A percentile compares a stretch with the other conserved stretches of the same genome.
These are phyloP conservation scores for Akanthomyces muscarius DNA, from an alignment of 2,329 filamentous ascomycete species.

Conservation along the genomic window DNA sequence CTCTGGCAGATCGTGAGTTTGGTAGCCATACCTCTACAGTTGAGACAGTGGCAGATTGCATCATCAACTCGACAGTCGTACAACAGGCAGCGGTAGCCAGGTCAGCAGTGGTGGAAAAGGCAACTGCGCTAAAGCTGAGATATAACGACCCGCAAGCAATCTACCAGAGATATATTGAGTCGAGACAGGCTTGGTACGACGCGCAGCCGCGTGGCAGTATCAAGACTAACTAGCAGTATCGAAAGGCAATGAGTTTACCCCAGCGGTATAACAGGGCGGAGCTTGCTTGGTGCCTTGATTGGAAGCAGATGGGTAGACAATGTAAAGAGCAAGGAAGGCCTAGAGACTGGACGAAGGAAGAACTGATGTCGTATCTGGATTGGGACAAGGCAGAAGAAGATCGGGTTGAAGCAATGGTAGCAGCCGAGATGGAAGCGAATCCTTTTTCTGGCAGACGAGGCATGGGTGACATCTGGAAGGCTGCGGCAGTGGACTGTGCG, in stretches of 20 bases:
- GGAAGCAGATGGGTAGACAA: conserved; percentile 18
- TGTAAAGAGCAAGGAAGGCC: conserved; percentile 17
- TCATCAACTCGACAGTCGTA: background rate
- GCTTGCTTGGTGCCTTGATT: conserved; percentile 24
- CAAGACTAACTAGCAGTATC: conserved; percentile 23
- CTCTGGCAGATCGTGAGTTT: background rate
- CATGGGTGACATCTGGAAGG: conserved; percentile 17
- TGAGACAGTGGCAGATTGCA: background rate
- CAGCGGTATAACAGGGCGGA: conserved; percentile 19
- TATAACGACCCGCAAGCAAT: conserved; percentile 20
- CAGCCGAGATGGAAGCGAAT: conserved; percentile 17
- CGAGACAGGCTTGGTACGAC: conserved; percentile 22
- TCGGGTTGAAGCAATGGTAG: conserved; percentile 21
- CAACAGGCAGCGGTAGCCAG: background rate
- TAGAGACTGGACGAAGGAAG: conserved; percentile 23
- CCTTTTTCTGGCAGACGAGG: conserved; percentile 12
- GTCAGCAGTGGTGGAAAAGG: background rate
- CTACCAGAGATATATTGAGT: conserved; percentile 21
- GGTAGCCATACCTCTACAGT: background rate
- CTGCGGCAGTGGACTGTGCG: conserved; percentile 10
- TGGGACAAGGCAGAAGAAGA: conserved; percentile 23
- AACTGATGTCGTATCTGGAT: conserved; percentile 26
- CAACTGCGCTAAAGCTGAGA: background rate
- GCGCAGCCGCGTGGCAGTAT: conserved; percentile 18
- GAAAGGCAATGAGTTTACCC: conserved; percentile 21